phyloP scores from a whole-genome alignment of 306 rosid genomes.

The Begonia fuchsioides region DNA sequence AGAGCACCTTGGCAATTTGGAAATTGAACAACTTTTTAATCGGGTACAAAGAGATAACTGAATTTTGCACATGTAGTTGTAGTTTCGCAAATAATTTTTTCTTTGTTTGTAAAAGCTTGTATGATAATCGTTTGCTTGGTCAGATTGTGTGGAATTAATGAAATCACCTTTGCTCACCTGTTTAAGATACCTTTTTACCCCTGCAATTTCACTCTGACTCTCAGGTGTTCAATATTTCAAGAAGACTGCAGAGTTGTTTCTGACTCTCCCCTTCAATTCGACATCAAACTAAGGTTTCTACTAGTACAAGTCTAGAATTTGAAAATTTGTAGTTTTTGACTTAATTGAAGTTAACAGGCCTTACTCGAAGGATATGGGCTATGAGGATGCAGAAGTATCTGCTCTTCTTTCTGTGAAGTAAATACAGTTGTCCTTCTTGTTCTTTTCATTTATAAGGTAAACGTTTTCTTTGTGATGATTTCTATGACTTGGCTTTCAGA shows the following conservation, averaged over 20 bases:
- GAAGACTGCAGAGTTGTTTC: slow-evolving; percentile 56
- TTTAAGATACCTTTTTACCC: neutral
- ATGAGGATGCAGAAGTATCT: slow-evolving; percentile 68
- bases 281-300: slow-evolving; percentile 49
- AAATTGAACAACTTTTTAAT: too few relatives aligned
- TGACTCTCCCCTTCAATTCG: slow-evolving; percentile 46
- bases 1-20: too few relatives aligned
- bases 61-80: too few relatives aligned
- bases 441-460: neutral
- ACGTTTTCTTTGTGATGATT: slow-evolving; percentile 6
- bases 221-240: slow-evolving; percentile 70
- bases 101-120: too few relatives aligned
- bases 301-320: too few relatives aligned
- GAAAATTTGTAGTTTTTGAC: too few relatives aligned
- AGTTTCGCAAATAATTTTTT: too few relatives aligned
- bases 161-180: neutral
- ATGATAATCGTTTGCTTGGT: too few relatives aligned
- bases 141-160: neutral
- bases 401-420: slow-evolving; percentile 65
- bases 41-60: too few relatives aligned
- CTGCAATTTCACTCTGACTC: neutral
- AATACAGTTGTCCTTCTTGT: slow-evolving; percentile 12
- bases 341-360: slow-evolving; percentile 41
- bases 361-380: slow-evolving; percentile 83
- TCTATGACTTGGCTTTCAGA: slow-evolving; percentile 21